Base-by-base conservation (phyloP, 2,329 filamentous ascomycete species). In the Botrytis elliptica region DNA sequence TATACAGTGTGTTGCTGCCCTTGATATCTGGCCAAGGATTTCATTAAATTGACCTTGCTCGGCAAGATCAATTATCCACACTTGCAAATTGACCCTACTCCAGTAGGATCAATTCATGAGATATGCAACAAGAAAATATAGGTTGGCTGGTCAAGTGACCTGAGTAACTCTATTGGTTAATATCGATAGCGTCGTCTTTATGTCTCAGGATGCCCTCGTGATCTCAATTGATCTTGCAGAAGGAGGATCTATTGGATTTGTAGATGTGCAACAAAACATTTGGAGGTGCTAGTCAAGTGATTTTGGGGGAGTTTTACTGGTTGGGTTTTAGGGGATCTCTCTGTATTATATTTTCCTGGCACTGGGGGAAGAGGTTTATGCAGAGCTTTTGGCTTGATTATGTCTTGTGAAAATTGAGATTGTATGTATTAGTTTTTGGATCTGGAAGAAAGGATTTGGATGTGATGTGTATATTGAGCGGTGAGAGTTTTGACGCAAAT, bases 81-180 rank as follows among this genome's bases (percentile, higher is more conserved):
- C 20, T 25, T 42, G 4, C 25, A 18, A 42, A 40, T 29, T 40
- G 14, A 52, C 57, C 18, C 25, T 57, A 25, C 36, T 68, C 65
- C 49, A 55, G 65, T 55, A 57, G 20, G 36, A 68, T 55, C 65
- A 33, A 40, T 68, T 33, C 6, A 42, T 55, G 65, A 55, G 65
- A 42, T 42, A 22, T 55, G 65, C 46, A 68, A 55, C 65, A 67
- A 40, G 49, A n/a, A n/a, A 16, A 38, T n/a, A 20, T 7, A 67
- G 8, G 5, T 14, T 16, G 10, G 7, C 12, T 14, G 20, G 44
- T 66, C 64, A 66, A 66, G 64, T 66, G 44, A 49, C 44, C 29
- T 5, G 6, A 49, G 6, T 2, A 25, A 49, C 14, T 12, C 22
- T 36, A 49, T 67, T 67, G 64, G 46, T n/a, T 29, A 8, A 33